Base-by-base conservation (phyloP, 1,139 yeast genomes). In the Lodderomyces metapsilosis region DNA sequence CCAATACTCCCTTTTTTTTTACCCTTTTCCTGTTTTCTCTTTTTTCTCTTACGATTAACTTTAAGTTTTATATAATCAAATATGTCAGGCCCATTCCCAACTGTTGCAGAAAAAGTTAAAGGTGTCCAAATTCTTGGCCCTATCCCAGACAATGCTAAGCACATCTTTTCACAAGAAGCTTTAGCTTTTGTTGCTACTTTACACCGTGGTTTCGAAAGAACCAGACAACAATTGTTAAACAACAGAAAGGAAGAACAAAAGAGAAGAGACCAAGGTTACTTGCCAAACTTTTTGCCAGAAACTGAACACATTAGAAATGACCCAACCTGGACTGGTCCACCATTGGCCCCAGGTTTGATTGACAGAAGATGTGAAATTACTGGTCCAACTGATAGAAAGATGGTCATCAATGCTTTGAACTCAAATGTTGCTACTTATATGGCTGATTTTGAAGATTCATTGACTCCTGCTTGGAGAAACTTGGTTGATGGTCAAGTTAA, bases 361-460 rank as follows among this genome's bases (percentile, higher is more conserved):
- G 94, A 85, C 70, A 76, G 91, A 68, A 78, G 82, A 68, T 88
- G 74, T 53, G 96, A 88, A 66, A 82, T 88, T 62, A 88, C 96
- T 24, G 96, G 96, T 36, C 96, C 96, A 24, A 75, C 87, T 42
- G 91, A 85, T 63, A 80, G 96, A 53, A 89, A 89, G 64, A 89
- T 89, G 97, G 84, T 89, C 52, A 85, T 89, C 62, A 89, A 89
- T 60, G 97, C 97, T 15, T 78, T 89, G 59, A 89, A 89, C 69
- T 82, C 96, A 4, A 79, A 80, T 44, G 96, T 89, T 36, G 88
- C 86, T 59, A 88, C 96, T 38, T 89, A 89, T 65, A 89, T 89
- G 97, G 84, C 94, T 36, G 98, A 89, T 68, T 87, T 89, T 55
- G 97, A 89, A 66, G 97, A 89, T 68, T 88, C 96, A 24, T 82